Evolutionary conservation across 2,329 filamentous ascomycete species (phyloP).

Genomic region (Penicillium hordei): DNA sequence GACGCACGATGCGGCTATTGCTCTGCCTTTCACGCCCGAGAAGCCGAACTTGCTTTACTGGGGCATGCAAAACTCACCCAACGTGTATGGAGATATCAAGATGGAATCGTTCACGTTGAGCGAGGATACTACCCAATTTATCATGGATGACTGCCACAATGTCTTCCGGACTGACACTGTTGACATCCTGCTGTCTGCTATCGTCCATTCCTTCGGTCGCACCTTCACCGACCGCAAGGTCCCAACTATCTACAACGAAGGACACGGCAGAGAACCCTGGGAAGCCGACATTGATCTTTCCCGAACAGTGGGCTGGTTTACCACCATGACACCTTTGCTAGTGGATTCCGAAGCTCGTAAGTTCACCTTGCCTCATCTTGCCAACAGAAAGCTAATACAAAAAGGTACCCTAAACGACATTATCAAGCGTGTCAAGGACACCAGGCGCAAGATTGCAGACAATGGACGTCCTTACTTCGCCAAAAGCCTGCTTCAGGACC

Average conservation of each 20-base stretch:
- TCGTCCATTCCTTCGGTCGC: constrained; percentile 46
- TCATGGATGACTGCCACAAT: constrained; percentile 35
- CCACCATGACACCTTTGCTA: constrained; percentile 47
- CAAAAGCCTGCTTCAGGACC: constrained; percentile 31
- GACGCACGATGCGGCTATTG: constrained; percentile 11
- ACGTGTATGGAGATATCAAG: constrained; percentile 38
- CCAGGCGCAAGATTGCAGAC: constrained; percentile 34
- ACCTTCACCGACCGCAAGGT: constrained; percentile 45
- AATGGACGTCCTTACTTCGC: constrained; percentile 40
- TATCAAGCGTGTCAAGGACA: constrained; percentile 41
- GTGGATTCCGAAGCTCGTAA: constrained; percentile 31
- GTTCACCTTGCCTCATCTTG: background rate
- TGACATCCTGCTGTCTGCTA: constrained; percentile 39
- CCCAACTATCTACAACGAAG: constrained; percentile 52
- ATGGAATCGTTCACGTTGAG: constrained; percentile 37
- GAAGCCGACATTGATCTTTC: constrained; percentile 48
- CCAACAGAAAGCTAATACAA: constrained; percentile 12
- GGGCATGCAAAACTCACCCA: constrained; percentile 35
- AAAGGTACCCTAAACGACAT: constrained; percentile 30
- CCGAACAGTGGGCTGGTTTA: constrained; percentile 53
- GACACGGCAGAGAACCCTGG: constrained; percentile 51
- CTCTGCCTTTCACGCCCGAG: constrained; percentile 32
- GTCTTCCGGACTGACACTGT: constrained; percentile 39
- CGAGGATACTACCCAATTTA: constrained; percentile 33
- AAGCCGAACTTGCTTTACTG: constrained; percentile 38